Base-by-base conservation (phyloP, 192 early-diverging fungal genomes). In the Coemansia sp. region DNA sequence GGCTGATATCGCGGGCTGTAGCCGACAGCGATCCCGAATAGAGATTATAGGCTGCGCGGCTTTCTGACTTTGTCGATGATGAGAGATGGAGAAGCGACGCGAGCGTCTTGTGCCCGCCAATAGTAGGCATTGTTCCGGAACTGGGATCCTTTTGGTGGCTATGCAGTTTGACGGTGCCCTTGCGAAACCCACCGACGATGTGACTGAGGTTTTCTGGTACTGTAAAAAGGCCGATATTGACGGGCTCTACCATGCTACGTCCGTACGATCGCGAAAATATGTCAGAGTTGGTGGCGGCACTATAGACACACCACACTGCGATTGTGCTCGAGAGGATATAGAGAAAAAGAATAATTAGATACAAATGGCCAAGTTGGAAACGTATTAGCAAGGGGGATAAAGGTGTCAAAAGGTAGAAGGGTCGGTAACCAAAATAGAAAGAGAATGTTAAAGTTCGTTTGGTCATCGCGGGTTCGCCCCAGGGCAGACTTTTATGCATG, bases 191-290 rank as follows among this genome's bases (percentile, higher is more conserved):
- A 61, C 48, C 60, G 48, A 70, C 58, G 36, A 68, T 63, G 45
- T 71, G 62, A 39, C 69, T 74, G 45, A 80, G 73, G 34, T 62
- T 65, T 69, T 80, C 77, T 14, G 77, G 77, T 58, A 80, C 69
- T n/a, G 77, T 80, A 46, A 68, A 69, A 33, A 80, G 43, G 55
- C 66, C 69, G 51, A 68, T 68, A 35, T 75, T 65, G 36, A 74
- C 55, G 14, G 77, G 77, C 69, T 80, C 77, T 31, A 80, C 77
- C 77, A 80, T 80, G 58, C 76, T 69, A 62, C 24, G 14, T 38
- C 50, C n/a, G 39, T 38, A 4, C 18, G 14, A 35, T 46, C n/a
- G 34, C 21, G 28, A 53, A 43, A 24, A 53, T 16, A 40, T 38
- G 21, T 16, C 51, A 55, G 33, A 31, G 24, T 26, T 31, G 16